Evolutionary conservation across 768 basidiomycete species (phyloP), one percentile per base, ranked within the genome.

Genomic region (Boletus eberwhitei): DNA sequence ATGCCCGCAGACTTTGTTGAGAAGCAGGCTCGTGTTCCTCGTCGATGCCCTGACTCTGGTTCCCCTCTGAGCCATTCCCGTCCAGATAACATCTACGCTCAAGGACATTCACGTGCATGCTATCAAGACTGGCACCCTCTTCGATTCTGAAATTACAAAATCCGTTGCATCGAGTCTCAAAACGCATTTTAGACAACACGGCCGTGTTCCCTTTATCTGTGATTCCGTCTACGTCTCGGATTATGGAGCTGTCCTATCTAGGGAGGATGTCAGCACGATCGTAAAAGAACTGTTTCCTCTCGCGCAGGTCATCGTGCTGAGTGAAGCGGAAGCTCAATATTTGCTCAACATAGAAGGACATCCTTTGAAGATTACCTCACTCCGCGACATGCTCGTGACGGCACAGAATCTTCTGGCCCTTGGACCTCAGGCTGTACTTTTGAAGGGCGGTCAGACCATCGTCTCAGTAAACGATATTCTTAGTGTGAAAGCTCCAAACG

Each of bases 121-220:
- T 2, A 36, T 42, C 39, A 52, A 51, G 19, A 52, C 47, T 8
- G 52, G 48, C 8, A 53, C 24, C 9, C 53, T 54, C 4, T 54
- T 54, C 26, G 29, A 12, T 12, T 13, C 53, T 7, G 52, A 35
- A 16, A 41, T 21, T 4, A 35, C 31, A 2, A 22, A 6, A 17
- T 50, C 32, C 5, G 48, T 54, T 14, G 26, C 53, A 9, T 36
- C 53, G 5, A 42, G 19, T 17, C 53, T 37, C 29, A 35, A 4
- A 13, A 4, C 40, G 3, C 22, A 53, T 22, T 53, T 54, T 24
- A 21, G n/a, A 26, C 42, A 16, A 11, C 19, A 42, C 2, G 40
- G 49, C 1, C 40, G 39, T 8, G 16, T 54, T 21, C 53, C 53
- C 2, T 13, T 54, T 16, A 19, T 52, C 32, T 52, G 53, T 11